Conservation (phyloP, 352 stramenopile genomes). For the Pythium apleroticum region DNA sequence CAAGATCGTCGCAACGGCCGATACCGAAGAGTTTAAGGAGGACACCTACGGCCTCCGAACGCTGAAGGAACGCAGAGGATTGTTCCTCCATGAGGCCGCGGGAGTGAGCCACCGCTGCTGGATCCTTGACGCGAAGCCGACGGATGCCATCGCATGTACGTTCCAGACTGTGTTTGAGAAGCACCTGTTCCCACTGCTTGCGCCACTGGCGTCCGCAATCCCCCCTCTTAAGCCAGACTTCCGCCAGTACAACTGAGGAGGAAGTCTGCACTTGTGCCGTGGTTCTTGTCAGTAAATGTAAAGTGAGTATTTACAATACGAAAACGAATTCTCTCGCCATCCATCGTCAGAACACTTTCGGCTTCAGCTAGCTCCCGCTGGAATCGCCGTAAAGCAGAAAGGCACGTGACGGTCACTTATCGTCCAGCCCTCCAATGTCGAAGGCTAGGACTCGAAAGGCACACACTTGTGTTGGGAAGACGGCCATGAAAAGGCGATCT, state of each 20-base stretch:
- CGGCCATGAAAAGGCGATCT: no score
- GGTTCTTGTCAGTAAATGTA: neutral
- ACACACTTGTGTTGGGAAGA: no score
- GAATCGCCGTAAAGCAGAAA: no score
- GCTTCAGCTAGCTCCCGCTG: no score
- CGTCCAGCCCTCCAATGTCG: no score
- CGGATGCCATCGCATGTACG: slow-evolving; percentile 18
- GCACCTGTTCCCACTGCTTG: slow-evolving; percentile 22
- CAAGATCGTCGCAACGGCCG: slow-evolving; percentile 32
- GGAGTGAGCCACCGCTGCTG: slow-evolving; percentile 34
- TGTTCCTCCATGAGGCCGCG: slow-evolving; percentile 24
- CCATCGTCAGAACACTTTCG: no score
- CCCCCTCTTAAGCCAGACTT: neutral
- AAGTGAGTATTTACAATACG: neutral
- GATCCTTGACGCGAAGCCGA: slow-evolving; percentile 23
- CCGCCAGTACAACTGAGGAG: neutral
- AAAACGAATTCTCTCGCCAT: no score
- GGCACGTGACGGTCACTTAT: no score
- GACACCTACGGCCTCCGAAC: slow-evolving; percentile 37
- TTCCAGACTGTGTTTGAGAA: slow-evolving; percentile 44
- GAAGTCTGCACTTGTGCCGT: no score
- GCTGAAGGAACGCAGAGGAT: slow-evolving; percentile 25
- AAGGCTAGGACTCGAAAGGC: no score
- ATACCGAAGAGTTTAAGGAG: slow-evolving; percentile 35
- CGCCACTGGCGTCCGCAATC: neutral